A percentile compares a stretch with the other conserved stretches of the same genome.
These are phyloP conservation scores for Hortaea sp. DNA, from an alignment of 2,329 filamentous ascomycete species.

Conservation along the genomic window DNA sequence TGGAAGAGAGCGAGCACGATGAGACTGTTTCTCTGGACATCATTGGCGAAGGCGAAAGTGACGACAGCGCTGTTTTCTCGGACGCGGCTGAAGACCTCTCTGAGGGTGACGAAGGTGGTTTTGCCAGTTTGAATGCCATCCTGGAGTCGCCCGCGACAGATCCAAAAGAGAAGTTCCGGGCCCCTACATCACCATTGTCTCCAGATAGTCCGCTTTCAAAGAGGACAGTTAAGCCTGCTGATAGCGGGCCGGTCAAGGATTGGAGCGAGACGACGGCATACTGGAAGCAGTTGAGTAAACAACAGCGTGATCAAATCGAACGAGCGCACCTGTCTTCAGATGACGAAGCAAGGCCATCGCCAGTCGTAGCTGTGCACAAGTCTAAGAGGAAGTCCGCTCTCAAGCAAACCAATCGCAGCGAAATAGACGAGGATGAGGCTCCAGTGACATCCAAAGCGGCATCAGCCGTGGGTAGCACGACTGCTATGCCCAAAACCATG, in stretches of 20 bases:
- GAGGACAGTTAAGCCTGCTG: slow-evolving; percentile 1
- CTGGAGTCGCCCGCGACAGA: slow-evolving; percentile 45
- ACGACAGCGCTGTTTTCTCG: slow-evolving; percentile 55
- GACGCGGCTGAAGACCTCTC: slow-evolving; percentile 67
- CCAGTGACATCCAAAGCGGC: background rate
- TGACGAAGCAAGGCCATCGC: slow-evolving; percentile 15
- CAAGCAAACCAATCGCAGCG: background rate
- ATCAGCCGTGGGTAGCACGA: slow-evolving; percentile 32
- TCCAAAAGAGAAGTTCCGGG: slow-evolving; percentile 2
- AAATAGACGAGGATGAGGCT: background rate
- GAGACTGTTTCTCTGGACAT: slow-evolving; percentile 4
- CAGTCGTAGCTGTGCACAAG: slow-evolving; percentile 18
- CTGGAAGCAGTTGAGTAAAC: slow-evolving; percentile 56
- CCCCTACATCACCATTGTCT: slow-evolving; percentile 5
- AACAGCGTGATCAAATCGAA: slow-evolving; percentile 54
- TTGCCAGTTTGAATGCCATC: slow-evolving; percentile 63
- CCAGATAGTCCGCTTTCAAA: slow-evolving; percentile 13
- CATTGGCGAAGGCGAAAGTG: slow-evolving; percentile 24
- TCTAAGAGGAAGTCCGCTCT: slow-evolving; percentile 29
- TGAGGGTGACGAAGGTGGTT: slow-evolving; percentile 57
- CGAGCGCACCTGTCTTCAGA: slow-evolving; percentile 34
- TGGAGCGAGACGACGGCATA: slow-evolving; percentile 62
- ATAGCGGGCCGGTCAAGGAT: slow-evolving; percentile 27
- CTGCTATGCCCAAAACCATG: slow-evolving; percentile 31
- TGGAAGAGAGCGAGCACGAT: background rate